Evolutionary conservation across 805 yeast species (phyloP).

Genomic region (Lipomyces kockii): DNA sequence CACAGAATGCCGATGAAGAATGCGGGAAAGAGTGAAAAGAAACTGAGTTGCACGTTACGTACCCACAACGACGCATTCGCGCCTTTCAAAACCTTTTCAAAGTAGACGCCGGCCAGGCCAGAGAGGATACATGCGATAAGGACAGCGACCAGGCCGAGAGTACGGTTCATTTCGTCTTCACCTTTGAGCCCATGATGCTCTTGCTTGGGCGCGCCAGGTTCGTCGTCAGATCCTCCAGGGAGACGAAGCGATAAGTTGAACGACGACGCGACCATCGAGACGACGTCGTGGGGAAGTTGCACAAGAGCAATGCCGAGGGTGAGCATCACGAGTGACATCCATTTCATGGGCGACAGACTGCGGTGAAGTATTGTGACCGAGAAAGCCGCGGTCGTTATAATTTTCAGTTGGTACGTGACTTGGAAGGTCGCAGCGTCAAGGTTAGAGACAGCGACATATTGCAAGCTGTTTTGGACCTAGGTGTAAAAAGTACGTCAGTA

Average conservation of each 20-base stretch:
- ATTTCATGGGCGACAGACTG: slow-evolving; percentile 44
- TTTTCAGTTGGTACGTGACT: slow-evolving; percentile 52
- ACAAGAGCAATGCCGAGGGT: slow-evolving; percentile 50
- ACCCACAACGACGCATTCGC: slow-evolving; percentile 47
- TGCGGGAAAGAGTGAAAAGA: slow-evolving; percentile 50
- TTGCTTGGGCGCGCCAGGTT: slow-evolving; percentile 20
- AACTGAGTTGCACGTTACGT: slow-evolving; percentile 49
- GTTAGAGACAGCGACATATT: slow-evolving; percentile 51
- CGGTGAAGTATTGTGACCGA: slow-evolving; percentile 48
- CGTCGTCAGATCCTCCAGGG: slow-evolving; percentile 26
- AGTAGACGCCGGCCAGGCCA: slow-evolving; percentile 52
- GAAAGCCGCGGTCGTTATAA: slow-evolving; percentile 51
- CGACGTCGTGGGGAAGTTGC: slow-evolving; percentile 46
- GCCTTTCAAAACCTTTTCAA: slow-evolving; percentile 50
- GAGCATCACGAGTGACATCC: slow-evolving; percentile 47
- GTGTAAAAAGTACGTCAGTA: neutral
- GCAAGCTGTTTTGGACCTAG: slow-evolving; percentile 45
- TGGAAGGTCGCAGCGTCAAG: slow-evolving; percentile 52
- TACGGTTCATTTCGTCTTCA: slow-evolving; percentile 39
- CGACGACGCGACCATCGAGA: slow-evolving; percentile 29
- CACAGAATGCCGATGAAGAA: slow-evolving; percentile 46
- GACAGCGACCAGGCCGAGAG: slow-evolving; percentile 48
- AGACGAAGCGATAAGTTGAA: slow-evolving; percentile 23
- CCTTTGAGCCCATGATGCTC: slow-evolving; percentile 21
- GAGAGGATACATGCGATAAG: slow-evolving; percentile 47